Base-by-base conservation (phyloP, 176 grass and related monocot species). In the Lolium rigidum region DNA sequence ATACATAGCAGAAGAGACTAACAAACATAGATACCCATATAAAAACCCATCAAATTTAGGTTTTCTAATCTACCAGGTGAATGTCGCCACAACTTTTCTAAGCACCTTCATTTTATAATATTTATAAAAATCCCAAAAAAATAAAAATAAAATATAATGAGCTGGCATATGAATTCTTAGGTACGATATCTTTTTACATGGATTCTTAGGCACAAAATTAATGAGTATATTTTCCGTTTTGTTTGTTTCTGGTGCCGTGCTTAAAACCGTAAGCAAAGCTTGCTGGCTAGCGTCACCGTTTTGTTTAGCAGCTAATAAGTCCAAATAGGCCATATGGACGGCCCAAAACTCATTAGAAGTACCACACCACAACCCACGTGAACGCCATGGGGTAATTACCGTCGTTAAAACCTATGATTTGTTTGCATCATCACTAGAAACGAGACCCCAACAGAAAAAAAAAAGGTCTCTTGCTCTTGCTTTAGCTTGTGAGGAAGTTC, bases 351-450 rank as follows among this genome's bases (percentile, higher is more conserved):
- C 39, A 31, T 82, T 18, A 60, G 74, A 85, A 20, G 9, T 54
- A 76, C 52, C 13, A 26, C 54, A 28, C 72, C 25, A 41, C 61
- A 46, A 12, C 37, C 77, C 88, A 90, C 89, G 89, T 90, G 89
- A 84, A 80, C 38, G 80, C 80, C 80, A 75, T 84, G 85, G 80
- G 48, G 38, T 74, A 67, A 74, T 87, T 90, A 59, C 80, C 85
- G 43, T 91, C 85, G 85, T 91, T 91, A 91, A 84, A 84, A 91
- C 89, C 89, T 75, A 91, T 91, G 81, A 68, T 43, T 90, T 83
- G 31, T 24, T 67, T 60, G 49, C 75, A 87, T 84, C 80, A 80
- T 79, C 80, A 65, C 49, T 82, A 86, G 88, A 90, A 86, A 55
- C 58, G 58, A 63, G 83, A 77, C 49, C 26, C 1, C 61, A 35